Conservation (phyloP, 768 basidiomycete genomes). For the Leccinum subgranulosum region DNA sequence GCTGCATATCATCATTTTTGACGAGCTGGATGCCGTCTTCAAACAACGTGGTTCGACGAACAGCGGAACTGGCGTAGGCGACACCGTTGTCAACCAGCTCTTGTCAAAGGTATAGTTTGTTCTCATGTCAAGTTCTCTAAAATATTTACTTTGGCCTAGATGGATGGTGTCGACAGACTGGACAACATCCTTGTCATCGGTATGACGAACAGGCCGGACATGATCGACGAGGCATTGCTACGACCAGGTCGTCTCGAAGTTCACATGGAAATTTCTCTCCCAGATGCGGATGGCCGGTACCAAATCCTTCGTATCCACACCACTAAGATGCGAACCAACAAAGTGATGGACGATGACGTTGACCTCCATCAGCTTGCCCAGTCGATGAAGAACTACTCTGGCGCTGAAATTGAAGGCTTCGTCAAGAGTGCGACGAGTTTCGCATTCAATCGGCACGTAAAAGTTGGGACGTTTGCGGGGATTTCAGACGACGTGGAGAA, state of each 20-base stretch:
- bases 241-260: slow-evolving; percentile 98
- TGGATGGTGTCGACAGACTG: slow-evolving; percentile 98
- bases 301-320: slow-evolving; percentile 98
- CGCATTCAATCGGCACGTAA: slow-evolving; percentile 96
- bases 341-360: slow-evolving; percentile 86
- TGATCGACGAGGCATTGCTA: slow-evolving; percentile 98
- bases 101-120: slow-evolving; percentile 75
- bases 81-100: slow-evolving; percentile 97
- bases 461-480: slow-evolving; percentile 95
- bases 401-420: slow-evolving; percentile 92
- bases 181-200: slow-evolving; percentile 99
- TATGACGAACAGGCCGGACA: slow-evolving; percentile 97
- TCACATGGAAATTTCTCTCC: slow-evolving; percentile 98
- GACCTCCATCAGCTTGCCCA: slow-evolving; percentile 78
- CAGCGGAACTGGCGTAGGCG: slow-evolving; percentile 95
- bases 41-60: slow-evolving; percentile 95
- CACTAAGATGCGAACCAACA: slow-evolving; percentile 86
- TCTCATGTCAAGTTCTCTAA: not conserved
- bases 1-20: slow-evolving; percentile 98
- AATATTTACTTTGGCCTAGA: slow-evolving; percentile 46
- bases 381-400: slow-evolving; percentile 94
- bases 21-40: slow-evolving; percentile 97
- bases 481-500: slow-evolving; percentile 96
- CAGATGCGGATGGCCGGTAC: slow-evolving; percentile 86
- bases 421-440: slow-evolving; percentile 99